Conservation (phyloP, 495 filamentous ascomycete species). For the Trichoderma reesei region DNA sequence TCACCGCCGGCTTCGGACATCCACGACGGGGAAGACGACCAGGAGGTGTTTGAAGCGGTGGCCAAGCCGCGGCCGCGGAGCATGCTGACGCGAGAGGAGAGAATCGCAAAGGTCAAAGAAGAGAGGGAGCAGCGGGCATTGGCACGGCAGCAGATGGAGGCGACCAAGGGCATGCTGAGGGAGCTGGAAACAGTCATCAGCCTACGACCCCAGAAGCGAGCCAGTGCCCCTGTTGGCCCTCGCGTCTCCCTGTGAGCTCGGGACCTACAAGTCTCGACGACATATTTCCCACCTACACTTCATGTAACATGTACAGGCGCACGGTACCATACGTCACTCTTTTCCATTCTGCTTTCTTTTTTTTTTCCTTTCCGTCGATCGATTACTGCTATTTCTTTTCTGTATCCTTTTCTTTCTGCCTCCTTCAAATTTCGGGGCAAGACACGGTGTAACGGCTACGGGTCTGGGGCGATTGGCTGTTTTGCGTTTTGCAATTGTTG, state of each 20-base stretch:
- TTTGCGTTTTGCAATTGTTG: not conserved
- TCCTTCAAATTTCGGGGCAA: not conserved
- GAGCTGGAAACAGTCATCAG: slow-evolving; percentile 86
- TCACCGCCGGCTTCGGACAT: slow-evolving; percentile 25
- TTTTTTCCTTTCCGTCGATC: not conserved
- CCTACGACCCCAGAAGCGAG: slow-evolving; percentile 47
- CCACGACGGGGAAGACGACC: slow-evolving; percentile 37
- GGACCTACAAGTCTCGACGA: not conserved
- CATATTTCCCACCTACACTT: not conserved
- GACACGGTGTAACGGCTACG: not conserved
- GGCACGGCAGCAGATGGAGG: slow-evolving; percentile 60
- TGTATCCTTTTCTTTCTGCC: not conserved
- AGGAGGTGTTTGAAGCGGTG: slow-evolving; percentile 87
- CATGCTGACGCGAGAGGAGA: slow-evolving; percentile 74
- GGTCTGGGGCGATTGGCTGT: not conserved
- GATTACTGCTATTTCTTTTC: not conserved
- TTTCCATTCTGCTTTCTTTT: not conserved
- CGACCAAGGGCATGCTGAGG: slow-evolving; percentile 77
- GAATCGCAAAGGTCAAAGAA: slow-evolving; percentile 79
- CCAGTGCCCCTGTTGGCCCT: slow-evolving; percentile 21
- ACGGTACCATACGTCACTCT: slow-evolving; percentile 3
- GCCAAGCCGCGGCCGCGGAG: slow-evolving; percentile 63
- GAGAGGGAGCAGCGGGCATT: slow-evolving; percentile 63
- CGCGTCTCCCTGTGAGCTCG: slow-evolving; percentile 22
- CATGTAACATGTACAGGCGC: slow-evolving; percentile 1